Evolutionary conservation across 139 green algal genomes (phyloP).

Genomic region (Microglena sp.): DNA sequence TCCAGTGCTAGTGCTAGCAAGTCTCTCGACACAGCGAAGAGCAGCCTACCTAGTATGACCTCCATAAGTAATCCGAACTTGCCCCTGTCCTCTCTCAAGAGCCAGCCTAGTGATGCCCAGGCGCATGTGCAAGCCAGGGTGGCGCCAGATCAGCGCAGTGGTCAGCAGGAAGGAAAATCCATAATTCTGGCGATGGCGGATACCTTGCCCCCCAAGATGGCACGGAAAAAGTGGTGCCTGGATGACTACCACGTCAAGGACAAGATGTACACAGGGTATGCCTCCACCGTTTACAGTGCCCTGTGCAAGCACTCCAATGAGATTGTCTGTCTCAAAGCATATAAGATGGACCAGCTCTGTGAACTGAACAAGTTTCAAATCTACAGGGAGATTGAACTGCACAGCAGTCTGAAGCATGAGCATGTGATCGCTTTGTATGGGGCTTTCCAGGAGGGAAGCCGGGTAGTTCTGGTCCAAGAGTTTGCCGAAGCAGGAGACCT

Average conservation of each 20-base stretch:
- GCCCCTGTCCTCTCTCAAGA: too few relatives aligned
- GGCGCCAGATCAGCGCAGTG: too few relatives aligned
- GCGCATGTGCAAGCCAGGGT: too few relatives aligned
- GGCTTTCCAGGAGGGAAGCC: slow-evolving; percentile 37
- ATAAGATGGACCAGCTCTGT: slow-evolving; percentile 33
- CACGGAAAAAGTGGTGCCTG: slow-evolving; percentile 19
- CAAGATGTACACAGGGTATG: slow-evolving; percentile 16
- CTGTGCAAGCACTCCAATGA: slow-evolving; percentile 18
- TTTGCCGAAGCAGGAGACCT: slow-evolving; percentile 30
- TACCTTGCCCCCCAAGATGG: slow-evolving; percentile 16
- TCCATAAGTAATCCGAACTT: too few relatives aligned
- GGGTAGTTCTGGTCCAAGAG: slow-evolving; percentile 34
- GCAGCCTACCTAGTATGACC: too few relatives aligned
- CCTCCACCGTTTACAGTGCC: slow-evolving; percentile 30
- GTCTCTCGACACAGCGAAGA: too few relatives aligned
- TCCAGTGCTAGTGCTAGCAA: too few relatives aligned
- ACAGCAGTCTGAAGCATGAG: slow-evolving; percentile 36
- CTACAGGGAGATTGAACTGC: slow-evolving; percentile 41
- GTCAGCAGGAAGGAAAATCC: not conserved
- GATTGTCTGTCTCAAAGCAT: slow-evolving; percentile 30
- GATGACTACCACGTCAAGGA: slow-evolving; percentile 17
- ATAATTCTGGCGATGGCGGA: slow-evolving; percentile 10
- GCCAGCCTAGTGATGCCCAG: too few relatives aligned
- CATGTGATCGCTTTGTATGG: slow-evolving; percentile 46
- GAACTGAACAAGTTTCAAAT: slow-evolving; percentile 53